A percentile compares a stretch with the other conserved stretches of the same genome.
These are phyloP conservation scores for Xylaria sp. DNA, from an alignment of 2,329 filamentous ascomycete species.

Conservation along the genomic window DNA sequence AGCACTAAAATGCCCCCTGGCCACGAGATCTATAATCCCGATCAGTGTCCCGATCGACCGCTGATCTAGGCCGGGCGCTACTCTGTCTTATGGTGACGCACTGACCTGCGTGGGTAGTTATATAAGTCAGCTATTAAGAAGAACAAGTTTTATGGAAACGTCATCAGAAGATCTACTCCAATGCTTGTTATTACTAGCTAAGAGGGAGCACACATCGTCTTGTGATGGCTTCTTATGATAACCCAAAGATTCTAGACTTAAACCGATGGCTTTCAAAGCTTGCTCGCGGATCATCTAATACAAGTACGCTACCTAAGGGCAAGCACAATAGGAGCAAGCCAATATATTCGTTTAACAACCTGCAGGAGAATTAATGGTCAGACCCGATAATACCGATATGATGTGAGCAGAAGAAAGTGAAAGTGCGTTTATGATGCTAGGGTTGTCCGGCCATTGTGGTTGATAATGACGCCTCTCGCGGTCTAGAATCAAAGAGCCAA, in stretches of 20 bases:
- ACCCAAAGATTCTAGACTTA: not conserved
- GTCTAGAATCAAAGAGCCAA: not conserved
- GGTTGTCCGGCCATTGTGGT: not conserved
- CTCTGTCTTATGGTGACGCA: not conserved
- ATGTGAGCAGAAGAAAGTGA: too few relatives aligned
- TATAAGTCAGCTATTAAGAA: not conserved
- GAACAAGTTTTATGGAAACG: not conserved
- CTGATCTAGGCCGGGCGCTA: not conserved
- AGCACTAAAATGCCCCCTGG: not conserved
- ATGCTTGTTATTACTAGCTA: not conserved
- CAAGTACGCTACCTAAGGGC: not conserved
- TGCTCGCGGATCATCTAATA: not conserved
- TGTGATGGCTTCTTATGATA: not conserved
- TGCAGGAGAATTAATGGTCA: not conserved
- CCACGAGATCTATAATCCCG: not conserved
- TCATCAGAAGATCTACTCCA: not conserved
- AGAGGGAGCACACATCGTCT: not conserved
- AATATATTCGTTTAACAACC: not conserved
- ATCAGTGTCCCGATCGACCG: constrained; percentile 4
- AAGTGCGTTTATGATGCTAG: not conserved
- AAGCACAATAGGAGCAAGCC: not conserved
- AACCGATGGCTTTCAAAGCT: not conserved
- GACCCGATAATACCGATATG: not conserved
- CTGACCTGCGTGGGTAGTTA: not conserved
- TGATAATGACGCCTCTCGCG: not conserved